phyloP scores from a whole-genome alignment of 345 rosid genomes.

The Hibiscus trionum region DNA sequence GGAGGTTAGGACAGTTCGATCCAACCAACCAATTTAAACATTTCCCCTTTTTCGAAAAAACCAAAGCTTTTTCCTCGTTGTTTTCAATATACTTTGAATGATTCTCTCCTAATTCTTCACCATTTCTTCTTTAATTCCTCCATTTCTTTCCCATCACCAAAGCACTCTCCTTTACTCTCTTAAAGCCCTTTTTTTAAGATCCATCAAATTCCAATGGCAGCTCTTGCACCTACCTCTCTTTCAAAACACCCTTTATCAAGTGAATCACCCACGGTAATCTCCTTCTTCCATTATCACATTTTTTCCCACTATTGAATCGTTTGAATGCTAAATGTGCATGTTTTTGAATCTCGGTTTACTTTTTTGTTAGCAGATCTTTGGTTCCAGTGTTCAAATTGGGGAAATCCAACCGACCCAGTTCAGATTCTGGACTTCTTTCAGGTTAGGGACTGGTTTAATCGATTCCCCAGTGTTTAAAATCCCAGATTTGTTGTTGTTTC shows the following conservation, averaged over 20 bases:
- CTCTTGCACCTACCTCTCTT: neutral
- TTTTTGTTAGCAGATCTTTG: slow-evolving; percentile 9
- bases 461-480: neutral
- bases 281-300: neutral
- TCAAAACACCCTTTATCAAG: neutral
- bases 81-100: neutral
- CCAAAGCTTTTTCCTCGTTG: neutral
- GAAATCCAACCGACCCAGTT: slow-evolving; percentile 2
- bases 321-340: neutral
- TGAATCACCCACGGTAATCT: neutral
- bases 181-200: neutral
- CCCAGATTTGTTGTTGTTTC: neutral
- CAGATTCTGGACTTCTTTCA: slow-evolving; percentile 1
- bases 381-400: neutral
- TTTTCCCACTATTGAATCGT: neutral
- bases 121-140: neutral
- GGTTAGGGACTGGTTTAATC: neutral
- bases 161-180: neutral
- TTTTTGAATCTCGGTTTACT: slow-evolving; percentile 1
- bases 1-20: neutral
- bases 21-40: neutral
- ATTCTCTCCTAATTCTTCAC: neutral
- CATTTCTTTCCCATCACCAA: neutral
- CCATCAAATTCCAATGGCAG: neutral
- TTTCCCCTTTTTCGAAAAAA: neutral